A percentile compares a stretch with the other conserved stretches of the same genome.
These are phyloP conservation scores for Hirschioporus abietinus DNA, from an alignment of 768 basidiomycete species.

Conservation along the genomic window DNA sequence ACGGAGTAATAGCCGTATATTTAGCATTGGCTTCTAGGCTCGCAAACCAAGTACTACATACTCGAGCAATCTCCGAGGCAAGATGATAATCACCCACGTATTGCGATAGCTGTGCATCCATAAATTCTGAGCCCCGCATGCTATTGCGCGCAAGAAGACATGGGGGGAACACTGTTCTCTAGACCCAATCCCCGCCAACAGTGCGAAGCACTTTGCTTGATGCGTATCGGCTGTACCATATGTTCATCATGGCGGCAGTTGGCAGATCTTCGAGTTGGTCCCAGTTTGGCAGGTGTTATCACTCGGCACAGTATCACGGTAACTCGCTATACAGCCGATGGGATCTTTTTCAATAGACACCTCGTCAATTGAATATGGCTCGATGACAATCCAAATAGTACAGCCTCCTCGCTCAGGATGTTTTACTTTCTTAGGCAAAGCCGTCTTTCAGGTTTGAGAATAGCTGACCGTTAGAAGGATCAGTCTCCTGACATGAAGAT, in stretches of 20 bases:
- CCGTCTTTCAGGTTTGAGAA: neutral
- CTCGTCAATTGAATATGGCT: neutral
- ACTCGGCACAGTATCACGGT: neutral
- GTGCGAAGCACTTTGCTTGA: neutral
- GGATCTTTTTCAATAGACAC: neutral
- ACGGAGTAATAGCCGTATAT: neutral
- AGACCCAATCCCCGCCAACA: neutral
- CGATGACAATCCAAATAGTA: neutral
- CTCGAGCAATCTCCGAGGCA: neutral
- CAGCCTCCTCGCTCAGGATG: neutral
- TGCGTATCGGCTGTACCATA: neutral
- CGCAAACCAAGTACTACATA: neutral
- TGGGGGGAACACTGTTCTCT: neutral
- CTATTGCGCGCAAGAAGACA: neutral
- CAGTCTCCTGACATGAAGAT: no score
- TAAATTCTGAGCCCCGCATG: neutral
- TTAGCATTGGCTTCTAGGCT: neutral
- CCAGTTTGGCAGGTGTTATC: neutral
- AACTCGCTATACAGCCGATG: neutral
- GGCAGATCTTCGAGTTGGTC: neutral
- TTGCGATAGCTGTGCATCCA: neutral
- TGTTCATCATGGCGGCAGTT: neutral
- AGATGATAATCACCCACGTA: neutral
- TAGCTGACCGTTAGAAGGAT: no score
- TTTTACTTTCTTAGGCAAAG: neutral